A percentile compares a stretch with the other conserved stretches of the same genome.
Conservation (phyloP, 805 yeast species). For the Candida piceae region DNA sequence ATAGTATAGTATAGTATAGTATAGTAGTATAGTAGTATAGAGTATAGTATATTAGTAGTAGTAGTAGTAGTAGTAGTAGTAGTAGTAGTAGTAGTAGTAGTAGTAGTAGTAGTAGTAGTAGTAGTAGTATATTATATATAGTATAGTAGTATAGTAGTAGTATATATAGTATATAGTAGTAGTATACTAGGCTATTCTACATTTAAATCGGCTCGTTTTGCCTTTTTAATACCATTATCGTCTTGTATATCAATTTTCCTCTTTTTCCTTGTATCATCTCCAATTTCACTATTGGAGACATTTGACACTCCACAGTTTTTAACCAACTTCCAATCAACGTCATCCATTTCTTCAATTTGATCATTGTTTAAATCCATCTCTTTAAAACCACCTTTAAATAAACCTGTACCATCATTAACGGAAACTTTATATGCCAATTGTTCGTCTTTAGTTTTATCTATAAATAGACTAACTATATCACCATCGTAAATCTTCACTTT, state of each 20-base stretch:
- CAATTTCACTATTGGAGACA: not conserved
- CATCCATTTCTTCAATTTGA: constrained; percentile 1
- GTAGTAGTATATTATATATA: too few species aligned
- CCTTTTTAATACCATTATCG: not conserved
- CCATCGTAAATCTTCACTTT: constrained; percentile 59
- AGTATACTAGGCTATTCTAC: too few species aligned
- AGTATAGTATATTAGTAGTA: too few species aligned
- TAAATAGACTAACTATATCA: constrained; percentile 61
- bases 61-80: too few species aligned
- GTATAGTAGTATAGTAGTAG: too few species aligned
- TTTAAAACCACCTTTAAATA: constrained; percentile 46
- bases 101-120: too few species aligned
- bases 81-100: too few species aligned
- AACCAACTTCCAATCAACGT: constrained; percentile 3
- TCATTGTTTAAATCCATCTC: not conserved
- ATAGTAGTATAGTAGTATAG: too few species aligned
- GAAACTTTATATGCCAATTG: constrained; percentile 49
- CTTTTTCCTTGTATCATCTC: not conserved
- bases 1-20: too few species aligned
- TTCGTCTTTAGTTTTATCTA: constrained; percentile 50
- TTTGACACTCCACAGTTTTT: not conserved
- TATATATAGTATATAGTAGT: too few species aligned
- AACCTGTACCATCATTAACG: constrained; percentile 58
- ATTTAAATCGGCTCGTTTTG: not conserved
- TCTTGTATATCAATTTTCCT: not conserved